Base-by-base conservation (phyloP, 345 rosid species). In the Clausena lansium region DNA sequence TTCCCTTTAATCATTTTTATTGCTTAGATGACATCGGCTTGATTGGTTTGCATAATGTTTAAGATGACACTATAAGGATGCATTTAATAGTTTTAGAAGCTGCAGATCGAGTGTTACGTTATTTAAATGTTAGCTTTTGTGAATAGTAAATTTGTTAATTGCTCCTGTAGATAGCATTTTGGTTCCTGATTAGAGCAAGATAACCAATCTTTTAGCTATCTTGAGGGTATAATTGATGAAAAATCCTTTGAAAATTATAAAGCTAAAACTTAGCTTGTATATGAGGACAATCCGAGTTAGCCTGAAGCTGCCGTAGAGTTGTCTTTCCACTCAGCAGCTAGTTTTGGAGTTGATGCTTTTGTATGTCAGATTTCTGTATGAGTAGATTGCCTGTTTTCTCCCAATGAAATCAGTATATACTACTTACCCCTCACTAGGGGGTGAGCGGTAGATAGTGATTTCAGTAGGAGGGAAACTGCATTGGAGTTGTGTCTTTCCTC, bases 1-100 rank as follows among this genome's bases (percentile, higher is more conserved):
- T 47, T 77, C 54, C 13, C 60, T 79, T 28, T 71, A 41, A 28
- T 30, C 27, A 24, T 41, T n/a, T n/a, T 41, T 39, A 67, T 72
- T 76, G 20, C 32, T 61, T 57, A 47, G 54, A 20, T 66, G 59
- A 14, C 45, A 33, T 78, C 54, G 24, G 55, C 25, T 24, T 38
- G 55, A 19, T 76, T 36, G 27, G 30, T 36, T 17, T 67, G 22
- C 73, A 36, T 25, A 45, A 30, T 38, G 5, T 63, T 75, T 65
- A 5, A 8, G 30, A 24, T 17, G 47, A 57, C 36, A 73, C 9
- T 60, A n/a, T 39, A 24, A 33, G 27, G 76, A 15, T 58, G 76
- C n/a, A 0, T 35, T 36, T 25, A 14, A 24, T 17, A 60, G 54
- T 71, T n/a, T 35, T n/a, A 33, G 45, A 61, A 62, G 38, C 38